A percentile compares a stretch with the other conserved stretches of the same genome.
These are phyloP conservation scores for Candida methanosorbosa DNA, from an alignment of 805 yeast species.

Conservation along the genomic window DNA sequence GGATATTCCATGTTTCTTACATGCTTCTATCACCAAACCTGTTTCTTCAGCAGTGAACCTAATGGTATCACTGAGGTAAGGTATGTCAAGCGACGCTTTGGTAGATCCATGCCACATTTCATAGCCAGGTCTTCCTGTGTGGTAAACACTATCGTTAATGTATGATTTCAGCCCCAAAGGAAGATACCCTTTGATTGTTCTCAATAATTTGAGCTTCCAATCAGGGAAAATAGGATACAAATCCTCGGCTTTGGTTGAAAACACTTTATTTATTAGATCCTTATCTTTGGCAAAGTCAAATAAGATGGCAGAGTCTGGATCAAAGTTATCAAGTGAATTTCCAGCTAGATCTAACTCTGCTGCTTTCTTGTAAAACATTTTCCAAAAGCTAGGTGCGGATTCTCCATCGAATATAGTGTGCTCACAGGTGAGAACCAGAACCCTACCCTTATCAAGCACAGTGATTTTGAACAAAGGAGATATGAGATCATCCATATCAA, in stretches of 20 bases:
- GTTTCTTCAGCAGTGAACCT: not conserved
- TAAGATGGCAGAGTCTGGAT: not conserved
- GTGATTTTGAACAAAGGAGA: not conserved
- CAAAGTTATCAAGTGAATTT: not conserved
- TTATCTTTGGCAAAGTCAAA: not conserved
- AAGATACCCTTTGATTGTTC: not conserved
- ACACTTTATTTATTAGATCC: not conserved
- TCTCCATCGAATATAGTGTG: constrained; percentile 2
- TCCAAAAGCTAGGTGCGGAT: not conserved
- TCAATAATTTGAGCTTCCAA: not conserved
- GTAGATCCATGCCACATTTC: not conserved
- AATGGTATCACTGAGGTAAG: too few relatives aligned
- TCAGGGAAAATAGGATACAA: not conserved
- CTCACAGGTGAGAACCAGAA: not conserved
- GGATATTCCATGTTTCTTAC: not conserved
- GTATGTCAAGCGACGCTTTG: not conserved
- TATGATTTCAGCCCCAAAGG: not conserved
- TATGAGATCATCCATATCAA: not conserved
- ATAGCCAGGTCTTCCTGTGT: not conserved
- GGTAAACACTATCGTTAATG: not conserved
- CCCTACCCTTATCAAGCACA: not conserved
- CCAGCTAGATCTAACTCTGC: not conserved
- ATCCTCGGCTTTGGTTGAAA: not conserved
- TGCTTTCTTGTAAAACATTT: not conserved
- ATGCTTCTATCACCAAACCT: not conserved